These are phyloP conservation scores for Cryptococcus sp. DNA, from an alignment of 1,284 basidiomycete species.

Conservation along the genomic window DNA sequence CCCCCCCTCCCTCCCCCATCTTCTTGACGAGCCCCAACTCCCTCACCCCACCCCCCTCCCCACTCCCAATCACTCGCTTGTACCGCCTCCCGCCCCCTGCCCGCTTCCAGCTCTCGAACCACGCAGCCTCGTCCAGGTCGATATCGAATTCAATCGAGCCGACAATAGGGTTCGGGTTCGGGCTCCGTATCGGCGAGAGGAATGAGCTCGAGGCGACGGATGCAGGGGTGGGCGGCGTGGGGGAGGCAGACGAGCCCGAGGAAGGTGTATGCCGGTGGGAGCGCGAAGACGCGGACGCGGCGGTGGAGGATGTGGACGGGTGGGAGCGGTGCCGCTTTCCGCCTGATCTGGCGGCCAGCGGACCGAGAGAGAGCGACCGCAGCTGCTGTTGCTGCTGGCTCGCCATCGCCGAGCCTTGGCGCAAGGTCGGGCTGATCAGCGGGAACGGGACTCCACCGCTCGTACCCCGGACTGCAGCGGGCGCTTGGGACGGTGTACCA, in stretches of 20 bases:
- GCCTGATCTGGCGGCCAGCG: no score
- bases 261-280: background rate
- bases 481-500: slow-evolving; percentile 26
- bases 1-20: slow-evolving; percentile 7
- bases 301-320: slow-evolving; percentile 11
- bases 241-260: slow-evolving; percentile 3
- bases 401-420: background rate
- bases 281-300: background rate
- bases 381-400: background rate
- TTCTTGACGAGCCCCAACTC: slow-evolving; percentile 34
- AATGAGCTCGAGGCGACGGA: slow-evolving; percentile 10
- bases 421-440: background rate
- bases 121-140: slow-evolving; percentile 37
- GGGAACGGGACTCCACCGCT: background rate
- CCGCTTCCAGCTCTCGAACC: slow-evolving; percentile 38
- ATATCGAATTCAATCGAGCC: slow-evolving; percentile 49
- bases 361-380: background rate
- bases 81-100: slow-evolving; percentile 10
- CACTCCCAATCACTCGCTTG: background rate
- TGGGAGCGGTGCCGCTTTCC: slow-evolving; percentile 9
- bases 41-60: slow-evolving; percentile 22
- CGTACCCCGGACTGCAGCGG: no score
- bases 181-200: no score
- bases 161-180: slow-evolving; percentile 25
- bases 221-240: slow-evolving; percentile 22